Evolutionary conservation across 805 yeast genomes (phyloP), one percentile per base, ranked within the genome.

Genomic region (Wickerhamiella australiensis): DNA sequence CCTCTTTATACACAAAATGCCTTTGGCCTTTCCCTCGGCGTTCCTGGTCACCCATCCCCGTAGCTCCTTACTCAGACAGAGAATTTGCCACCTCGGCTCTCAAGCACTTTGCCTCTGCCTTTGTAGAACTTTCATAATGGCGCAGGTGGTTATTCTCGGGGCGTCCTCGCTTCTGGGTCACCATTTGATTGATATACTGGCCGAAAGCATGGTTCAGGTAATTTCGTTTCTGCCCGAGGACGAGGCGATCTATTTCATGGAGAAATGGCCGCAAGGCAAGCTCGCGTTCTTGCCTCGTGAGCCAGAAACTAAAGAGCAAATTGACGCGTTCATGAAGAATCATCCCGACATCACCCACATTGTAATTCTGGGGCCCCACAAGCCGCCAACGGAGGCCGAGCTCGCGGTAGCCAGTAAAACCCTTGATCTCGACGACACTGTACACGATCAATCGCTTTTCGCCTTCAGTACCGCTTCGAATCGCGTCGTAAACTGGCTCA

Each of bases 221-320:
- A 31, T 43, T 21, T 22, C 47, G 6, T 43, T 43, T 20, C 15
- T 43, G 27, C 47, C 47, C 27, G 47, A 43, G n/a, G 27, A 31
- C 21, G 40, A 43, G 21, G 47, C 47, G n/a, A 22, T 43, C 5
- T 43, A 13, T 20, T 43, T 43, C 26, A 8, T n/a, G 21, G 38
- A 43, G 17, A 20, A 31, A 13, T 31, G 21, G 21, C 47, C 47
- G 15, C 9, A 13, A 7, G 37, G 37, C 20, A 43, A 43, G 13
- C 29, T 43, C 8, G 36, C 40, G 29, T 43, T 43, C 18, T 18
- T 22, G 15, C 40, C 47, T 2, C 21, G 12, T 2, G 47, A 43
- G 20, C 47, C 47, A 2, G n/a, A 7, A 7, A 43, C 29, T 18
- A 11, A 9, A 13, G 47, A 43, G 20, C 26, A 23, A 20, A 40